Evolutionary conservation across 805 yeast genomes (phyloP), one percentile per base, ranked within the genome.

Genomic region (Sugiyamaella mastotermitis): DNA sequence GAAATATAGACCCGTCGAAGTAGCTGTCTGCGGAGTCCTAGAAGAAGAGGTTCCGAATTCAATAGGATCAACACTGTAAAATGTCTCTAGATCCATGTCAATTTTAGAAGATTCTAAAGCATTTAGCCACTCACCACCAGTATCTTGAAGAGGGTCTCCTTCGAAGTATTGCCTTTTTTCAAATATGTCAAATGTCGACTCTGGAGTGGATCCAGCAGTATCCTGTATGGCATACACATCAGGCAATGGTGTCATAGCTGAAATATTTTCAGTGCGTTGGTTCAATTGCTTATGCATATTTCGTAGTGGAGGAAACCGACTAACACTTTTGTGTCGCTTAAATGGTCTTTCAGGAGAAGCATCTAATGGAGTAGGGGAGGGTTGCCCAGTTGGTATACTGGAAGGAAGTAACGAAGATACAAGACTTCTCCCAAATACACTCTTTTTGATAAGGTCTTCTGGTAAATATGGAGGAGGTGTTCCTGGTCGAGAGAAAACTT

Each of bases 391-490:
- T n/a, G 19, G 13, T n/a, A 20, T 11, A 16, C 17, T 3, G 10
- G 26, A 23, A 10, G 26, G 26, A 10, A n/a, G 26, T 6, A 17
- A 7, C 27, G 35, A 29, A 14, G 15, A 25, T 4, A 16, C 3
- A 22, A 6, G 6, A 5, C 28, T 27, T 11, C n/a, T 13, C n/a
- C n/a, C n/a, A n/a, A n/a, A n/a, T 7, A 21, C n/a, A 15, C 22
- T 22, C 13, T 19, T 30, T 21, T 26, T 35, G 8, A 42, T 34
- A 14, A 38, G 34, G n/a, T 39, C 46, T 27, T 39, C 46, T 3
- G 46, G 46, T 15, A 42, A 37, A 25, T 42, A 42, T 7, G 40
- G 19, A 3, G 43, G 46, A 16, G 46, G 46, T 5, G 46, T 35
- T 4, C 41, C 37, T 6, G 46, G 46, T 9, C 43, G 37, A 5